Evolutionary conservation across 202 grass and related monocot genomes (phyloP).

Genomic region (Miscanthus sacchariflorus): DNA sequence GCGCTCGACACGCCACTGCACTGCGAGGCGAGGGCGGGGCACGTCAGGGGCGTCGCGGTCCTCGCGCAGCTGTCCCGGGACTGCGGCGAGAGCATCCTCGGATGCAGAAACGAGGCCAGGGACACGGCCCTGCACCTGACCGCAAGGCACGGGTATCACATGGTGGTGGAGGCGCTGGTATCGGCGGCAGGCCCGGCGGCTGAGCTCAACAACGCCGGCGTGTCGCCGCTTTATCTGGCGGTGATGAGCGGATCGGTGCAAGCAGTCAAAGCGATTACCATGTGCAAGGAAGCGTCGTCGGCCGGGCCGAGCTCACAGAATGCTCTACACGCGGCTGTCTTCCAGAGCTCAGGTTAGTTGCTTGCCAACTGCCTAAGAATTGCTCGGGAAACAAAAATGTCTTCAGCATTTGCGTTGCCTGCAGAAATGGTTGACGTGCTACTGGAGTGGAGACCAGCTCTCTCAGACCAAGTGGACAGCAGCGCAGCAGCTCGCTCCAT

Average conservation of each 20-base stretch:
- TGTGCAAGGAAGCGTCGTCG: not conserved
- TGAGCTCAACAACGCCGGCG: slow-evolving; percentile 3
- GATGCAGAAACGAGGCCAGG: slow-evolving; percentile 9
- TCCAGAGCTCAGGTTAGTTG: slow-evolving; percentile 1
- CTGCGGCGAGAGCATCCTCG: not conserved
- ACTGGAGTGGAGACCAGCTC: slow-evolving; percentile 2
- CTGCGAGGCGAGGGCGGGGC: slow-evolving; percentile 46
- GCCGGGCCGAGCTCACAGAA: slow-evolving; percentile 6
- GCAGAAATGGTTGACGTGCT: slow-evolving; percentile 4
- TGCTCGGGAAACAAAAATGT: no score
- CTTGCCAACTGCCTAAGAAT: not conserved
- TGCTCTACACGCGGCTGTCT: slow-evolving; percentile 37
- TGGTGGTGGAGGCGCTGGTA: not conserved
- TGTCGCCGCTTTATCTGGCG: slow-evolving; percentile 40
- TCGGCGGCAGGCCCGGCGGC: not conserved
- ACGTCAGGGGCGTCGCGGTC: not conserved
- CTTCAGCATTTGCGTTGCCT: not conserved
- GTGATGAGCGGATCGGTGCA: not conserved
- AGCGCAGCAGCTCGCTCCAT: slow-evolving; percentile 22
- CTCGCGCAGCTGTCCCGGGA: not conserved
- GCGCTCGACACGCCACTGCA: slow-evolving; percentile 59
- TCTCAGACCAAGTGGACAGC: slow-evolving; percentile 7
- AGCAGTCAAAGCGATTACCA: not conserved
- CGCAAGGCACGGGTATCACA: not conserved
- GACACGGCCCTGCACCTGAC: slow-evolving; percentile 44